A percentile compares a stretch with the other conserved stretches of the same genome.
Evolutionary conservation across 2,329 filamentous ascomycete genomes (phyloP).

Genomic region (Triangularia verruculosa): DNA sequence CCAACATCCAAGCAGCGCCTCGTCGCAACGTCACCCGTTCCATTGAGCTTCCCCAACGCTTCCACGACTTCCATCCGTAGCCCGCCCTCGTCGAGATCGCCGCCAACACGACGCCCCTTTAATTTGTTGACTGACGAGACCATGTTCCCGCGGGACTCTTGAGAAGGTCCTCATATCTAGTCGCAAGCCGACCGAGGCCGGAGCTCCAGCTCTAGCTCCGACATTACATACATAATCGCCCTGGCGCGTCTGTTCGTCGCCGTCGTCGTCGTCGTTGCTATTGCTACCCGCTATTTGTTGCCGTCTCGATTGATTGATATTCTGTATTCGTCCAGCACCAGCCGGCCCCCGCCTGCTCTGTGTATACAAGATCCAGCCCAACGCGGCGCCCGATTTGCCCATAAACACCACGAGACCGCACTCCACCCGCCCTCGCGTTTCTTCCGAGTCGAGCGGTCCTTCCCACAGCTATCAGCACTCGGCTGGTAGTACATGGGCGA

Average conservation of each 20-base stretch:
- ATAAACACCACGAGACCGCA: background rate
- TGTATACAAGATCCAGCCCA: background rate
- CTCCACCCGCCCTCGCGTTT: background rate
- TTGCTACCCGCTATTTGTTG: background rate
- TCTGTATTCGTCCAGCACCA: background rate
- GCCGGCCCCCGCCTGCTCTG: background rate
- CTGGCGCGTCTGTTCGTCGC: constrained; percentile 8
- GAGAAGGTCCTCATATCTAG: constrained; percentile 7
- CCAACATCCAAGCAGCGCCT: background rate
- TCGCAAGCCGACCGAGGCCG: constrained; percentile 21
- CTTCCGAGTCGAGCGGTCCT: constrained; percentile 15
- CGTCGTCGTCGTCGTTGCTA: constrained; percentile 1
- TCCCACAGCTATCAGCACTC: constrained; percentile 23
- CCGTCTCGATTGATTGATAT: background rate
- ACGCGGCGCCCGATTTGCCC: constrained; percentile 1
- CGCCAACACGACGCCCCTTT: constrained; percentile 3
- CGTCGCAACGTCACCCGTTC: constrained; percentile 5
- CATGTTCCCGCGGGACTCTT: constrained; percentile 25
- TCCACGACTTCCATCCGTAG: background rate
- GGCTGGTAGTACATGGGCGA: constrained; percentile 30
- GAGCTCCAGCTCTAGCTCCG: constrained; percentile 14
- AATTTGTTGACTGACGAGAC: constrained; percentile 9
- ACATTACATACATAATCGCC: constrained; percentile 5
- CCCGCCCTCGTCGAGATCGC: constrained; percentile 2
- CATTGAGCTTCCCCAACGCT: background rate